Conservation (phyloP, 176 grass and related monocot genomes). For the Elaeis guineensis region DNA sequence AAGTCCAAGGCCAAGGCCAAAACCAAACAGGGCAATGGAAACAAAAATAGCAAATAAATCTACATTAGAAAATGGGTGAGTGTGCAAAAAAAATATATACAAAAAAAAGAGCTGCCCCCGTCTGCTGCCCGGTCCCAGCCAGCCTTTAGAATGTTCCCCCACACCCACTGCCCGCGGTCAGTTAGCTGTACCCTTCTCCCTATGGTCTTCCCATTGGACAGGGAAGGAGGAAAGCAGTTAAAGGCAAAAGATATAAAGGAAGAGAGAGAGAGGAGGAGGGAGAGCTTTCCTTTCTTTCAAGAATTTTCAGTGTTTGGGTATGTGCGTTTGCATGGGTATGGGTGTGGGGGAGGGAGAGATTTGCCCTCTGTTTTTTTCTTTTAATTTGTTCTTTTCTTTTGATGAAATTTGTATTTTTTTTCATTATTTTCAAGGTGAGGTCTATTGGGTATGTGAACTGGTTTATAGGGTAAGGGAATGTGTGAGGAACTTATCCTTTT, state of each 20-base stretch:
- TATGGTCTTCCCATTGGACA: slow-evolving; percentile 18
- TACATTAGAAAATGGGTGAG: no score
- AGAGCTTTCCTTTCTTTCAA: slow-evolving; percentile 17
- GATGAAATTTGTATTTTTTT: slow-evolving; percentile 23
- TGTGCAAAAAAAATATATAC: no score
- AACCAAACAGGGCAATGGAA: neutral
- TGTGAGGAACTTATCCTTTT: no score
- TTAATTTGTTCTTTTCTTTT: slow-evolving; percentile 28
- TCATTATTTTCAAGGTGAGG: no score
- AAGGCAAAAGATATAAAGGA: slow-evolving; percentile 27
- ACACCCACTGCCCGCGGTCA: neutral
- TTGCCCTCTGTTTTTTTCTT: slow-evolving; percentile 9
- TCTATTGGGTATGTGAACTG: no score
- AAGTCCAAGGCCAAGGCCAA: slow-evolving; percentile 18
- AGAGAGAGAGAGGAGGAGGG: neutral
- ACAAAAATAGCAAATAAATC: neutral
- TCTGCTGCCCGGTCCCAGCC: neutral
- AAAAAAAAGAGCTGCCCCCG: no score
- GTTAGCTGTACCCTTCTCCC: slow-evolving; percentile 9
- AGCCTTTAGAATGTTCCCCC: neutral
- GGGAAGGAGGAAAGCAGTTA: slow-evolving; percentile 25
- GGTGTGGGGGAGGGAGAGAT: neutral
- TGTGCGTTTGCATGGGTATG: slow-evolving; percentile 23
- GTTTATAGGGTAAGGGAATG: no score
- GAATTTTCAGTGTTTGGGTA: slow-evolving; percentile 11